Conservation (phyloP, 345 rosid genomes). For the Draba incana region DNA sequence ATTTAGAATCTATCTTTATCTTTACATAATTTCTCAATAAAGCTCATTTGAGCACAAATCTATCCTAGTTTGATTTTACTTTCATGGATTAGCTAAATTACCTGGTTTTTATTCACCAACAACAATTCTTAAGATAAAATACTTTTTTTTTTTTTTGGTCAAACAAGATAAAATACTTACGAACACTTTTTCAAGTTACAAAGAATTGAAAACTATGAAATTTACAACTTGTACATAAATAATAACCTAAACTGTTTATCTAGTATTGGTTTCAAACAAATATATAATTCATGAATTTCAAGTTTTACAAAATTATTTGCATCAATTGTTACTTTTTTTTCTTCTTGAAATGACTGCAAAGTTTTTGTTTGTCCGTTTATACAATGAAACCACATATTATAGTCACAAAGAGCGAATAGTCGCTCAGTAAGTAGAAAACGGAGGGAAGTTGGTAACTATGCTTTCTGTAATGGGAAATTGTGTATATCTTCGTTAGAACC, state of each 20-base stretch:
- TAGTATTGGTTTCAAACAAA: neutral
- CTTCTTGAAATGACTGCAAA: too few species aligned
- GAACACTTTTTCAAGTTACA: neutral
- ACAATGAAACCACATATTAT: neutral
- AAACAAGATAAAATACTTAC: neutral
- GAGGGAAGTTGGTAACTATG: conserved; percentile 13
- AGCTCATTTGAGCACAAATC: too few species aligned
- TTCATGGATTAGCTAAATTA: too few species aligned
- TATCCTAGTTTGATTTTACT: too few species aligned
- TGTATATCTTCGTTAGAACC: conserved; percentile 21
- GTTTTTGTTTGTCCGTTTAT: neutral
- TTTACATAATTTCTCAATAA: too few species aligned
- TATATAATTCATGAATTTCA: neutral
- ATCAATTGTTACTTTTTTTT: neutral
- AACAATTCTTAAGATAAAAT: neutral
- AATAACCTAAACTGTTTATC: neutral
- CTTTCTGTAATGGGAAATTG: conserved; percentile 14
- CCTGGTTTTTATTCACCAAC: too few species aligned
- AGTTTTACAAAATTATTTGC: neutral
- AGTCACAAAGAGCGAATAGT: neutral
- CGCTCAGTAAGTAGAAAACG: neutral
- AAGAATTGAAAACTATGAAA: neutral
- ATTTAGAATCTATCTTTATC: too few species aligned
- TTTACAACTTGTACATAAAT: neutral
- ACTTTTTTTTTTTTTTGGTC: neutral